These are phyloP conservation scores for Bjerkandera adusta DNA, from an alignment of 1,284 basidiomycete genomes.

Conservation along the genomic window DNA sequence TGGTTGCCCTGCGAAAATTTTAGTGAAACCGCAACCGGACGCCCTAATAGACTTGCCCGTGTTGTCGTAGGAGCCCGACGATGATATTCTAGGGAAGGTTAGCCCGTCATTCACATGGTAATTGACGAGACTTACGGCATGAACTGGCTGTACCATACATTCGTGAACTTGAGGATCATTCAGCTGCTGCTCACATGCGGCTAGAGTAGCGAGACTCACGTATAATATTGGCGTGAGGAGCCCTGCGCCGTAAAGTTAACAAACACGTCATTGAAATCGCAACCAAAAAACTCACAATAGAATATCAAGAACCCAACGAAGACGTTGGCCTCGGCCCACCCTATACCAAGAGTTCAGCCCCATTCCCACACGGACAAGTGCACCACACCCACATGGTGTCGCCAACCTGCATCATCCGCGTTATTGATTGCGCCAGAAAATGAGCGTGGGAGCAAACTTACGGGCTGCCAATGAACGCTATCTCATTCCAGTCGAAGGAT, in stretches of 20 bases:
- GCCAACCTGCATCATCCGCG: slow-evolving; percentile 23
- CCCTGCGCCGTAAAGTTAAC: slow-evolving; percentile 31
- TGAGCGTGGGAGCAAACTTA: slow-evolving; percentile 17
- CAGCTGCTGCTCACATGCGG: background rate
- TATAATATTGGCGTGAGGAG: slow-evolving; percentile 70
- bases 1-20: slow-evolving; percentile 17
- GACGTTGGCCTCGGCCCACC: slow-evolving; percentile 82
- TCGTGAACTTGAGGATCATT: slow-evolving; percentile 40
- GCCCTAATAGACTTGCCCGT: slow-evolving; percentile 38
- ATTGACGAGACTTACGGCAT: slow-evolving; percentile 25
- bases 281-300: slow-evolving; percentile 44
- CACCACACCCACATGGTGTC: slow-evolving; percentile 29
- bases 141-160: slow-evolving; percentile 62
- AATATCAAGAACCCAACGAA: slow-evolving; percentile 76
- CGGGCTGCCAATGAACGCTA: slow-evolving; percentile 61
- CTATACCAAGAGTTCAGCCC: slow-evolving; percentile 13
- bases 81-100: slow-evolving; percentile 41
- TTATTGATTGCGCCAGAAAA: background rate
- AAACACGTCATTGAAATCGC: background rate
- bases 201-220: slow-evolving; percentile 20
- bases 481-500: slow-evolving; percentile 77
- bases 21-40: background rate
- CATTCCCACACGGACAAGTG: background rate
- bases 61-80: slow-evolving; percentile 57
- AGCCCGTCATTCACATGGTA: background rate